Base-by-base conservation (phyloP, 2,329 filamentous ascomycete genomes). In the Lachnellula cervina region DNA sequence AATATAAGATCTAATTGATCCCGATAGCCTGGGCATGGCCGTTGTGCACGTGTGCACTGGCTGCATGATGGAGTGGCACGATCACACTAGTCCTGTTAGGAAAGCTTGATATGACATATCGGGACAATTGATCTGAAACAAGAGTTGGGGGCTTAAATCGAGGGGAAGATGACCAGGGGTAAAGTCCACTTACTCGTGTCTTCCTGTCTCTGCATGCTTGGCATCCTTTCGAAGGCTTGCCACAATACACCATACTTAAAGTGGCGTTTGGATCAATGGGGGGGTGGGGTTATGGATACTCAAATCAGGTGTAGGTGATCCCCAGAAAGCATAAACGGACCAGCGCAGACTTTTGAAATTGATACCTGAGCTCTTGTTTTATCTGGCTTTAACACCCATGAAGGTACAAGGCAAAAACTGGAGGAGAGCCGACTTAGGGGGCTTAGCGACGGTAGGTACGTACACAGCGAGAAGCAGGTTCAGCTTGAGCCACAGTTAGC, bases 1-100 rank as follows among this genome's bases (percentile, higher is more conserved):
- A 81, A 81, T 75, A 81, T 79, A 56, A 81, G 74, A 63, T 81
- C 79, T 47, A 80, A 74, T 50, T 80, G 71, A 60, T 81, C 81
- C 35, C 79, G 71, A 62, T 81, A 81, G 55, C 79, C 79, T 25
- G 78, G 77, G 56, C 79, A 81, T 68, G 69, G 59, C 57, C 76
- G 73, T 53, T 76, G 71, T 44, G 76, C 73, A 65, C 79, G 80
- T 51, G 75, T 72, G 65, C 79, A 81, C 66, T 81, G 78, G 49
- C 76, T 76, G 55, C 79, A 81, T 52, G 73, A 70, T 9, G 77
- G 77, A 49, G 74, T 73, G 57, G 65, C 72, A 63, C 80, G 77
- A 59, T 81, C 78, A 63, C 79, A 81, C 79, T 81, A 59, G 48
- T 16, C 6, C 8, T 28, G 44, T 51, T 19, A 51, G 34, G 32